Evolutionary conservation across 2,329 filamentous ascomycete species (phyloP), one percentile per base, ranked within the genome.

Genomic region (Exophiala calicioides): DNA sequence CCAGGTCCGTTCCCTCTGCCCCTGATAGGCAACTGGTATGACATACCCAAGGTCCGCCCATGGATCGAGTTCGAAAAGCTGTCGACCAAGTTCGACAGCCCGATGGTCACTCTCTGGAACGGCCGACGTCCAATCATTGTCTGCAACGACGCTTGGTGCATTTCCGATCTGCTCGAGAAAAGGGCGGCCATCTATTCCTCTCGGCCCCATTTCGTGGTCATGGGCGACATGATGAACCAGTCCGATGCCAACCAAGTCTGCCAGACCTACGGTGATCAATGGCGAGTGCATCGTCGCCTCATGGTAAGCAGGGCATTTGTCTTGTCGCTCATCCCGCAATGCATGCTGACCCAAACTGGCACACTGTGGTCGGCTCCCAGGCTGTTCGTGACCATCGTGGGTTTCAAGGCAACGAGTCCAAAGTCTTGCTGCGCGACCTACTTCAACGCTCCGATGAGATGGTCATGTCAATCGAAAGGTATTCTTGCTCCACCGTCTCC

Each of bases 371-470:
- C 7, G 75, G 76, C 33, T 53, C 79, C 44, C 79, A 82, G 66
- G 72, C 78, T 10, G 76, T 81, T 4, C 67, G 74, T 2, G 70
- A 70, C 37, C 77, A 78, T 54, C 71, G 75, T 1, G 54, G 62
- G 4, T 73, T 81, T 44, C 79, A 82, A 57, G 77, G 80, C 56
- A 72, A 79, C 53, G 79, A 82, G 63, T 80, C 76, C 57, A 73
- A 72, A 34, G 61, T 78, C 3, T 71, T 80, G n/a, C 76, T 77
- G 1, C 68, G 60, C 9, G 65, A 69, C 47, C 52, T 73, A 9
- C 32, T 69, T 18, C 46, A 47, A 3, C 44, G 57, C 1, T 68
- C 68, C 3, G 45, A 43, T 15, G 56, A 65, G 33, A 72, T 69
- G 44, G 65, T 70, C 31, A 58, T 55, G 5, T 63, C 63, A 27